These are phyloP conservation scores for Medakamo hakoo DNA, from an alignment of 139 green algal genomes.

Conservation along the genomic window DNA sequence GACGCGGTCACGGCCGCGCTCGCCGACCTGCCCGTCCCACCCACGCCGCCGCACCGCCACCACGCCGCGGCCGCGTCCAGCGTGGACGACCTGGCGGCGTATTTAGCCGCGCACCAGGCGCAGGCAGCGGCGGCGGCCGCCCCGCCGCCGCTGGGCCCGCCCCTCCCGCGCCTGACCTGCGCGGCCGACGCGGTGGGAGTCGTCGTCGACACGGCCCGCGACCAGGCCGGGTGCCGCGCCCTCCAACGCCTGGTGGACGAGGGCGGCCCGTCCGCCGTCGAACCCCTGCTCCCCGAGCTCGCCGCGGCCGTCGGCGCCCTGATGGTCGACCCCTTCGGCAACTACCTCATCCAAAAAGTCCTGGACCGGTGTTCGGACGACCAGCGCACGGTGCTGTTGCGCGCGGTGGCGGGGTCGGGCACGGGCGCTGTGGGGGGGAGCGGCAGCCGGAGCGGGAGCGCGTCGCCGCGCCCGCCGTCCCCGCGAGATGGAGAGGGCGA, in stretches of 20 bases:
- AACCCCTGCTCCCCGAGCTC: constrained; percentile 54
- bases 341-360: constrained; percentile 99
- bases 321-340: constrained; percentile 98
- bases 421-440: too few species aligned
- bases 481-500: not conserved
- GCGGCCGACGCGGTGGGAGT: constrained; percentile 42
- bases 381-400: constrained; percentile 49
- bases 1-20: not conserved
- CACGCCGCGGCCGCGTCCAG: not conserved
- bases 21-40: not conserved
- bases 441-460: too few species aligned
- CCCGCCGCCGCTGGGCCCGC: too few species aligned
- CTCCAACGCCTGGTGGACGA: constrained; percentile 97
- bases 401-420: too few species aligned
- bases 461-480: too few species aligned
- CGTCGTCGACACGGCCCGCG: constrained; percentile 74
- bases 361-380: constrained; percentile 83
- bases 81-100: too few species aligned
- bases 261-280: constrained; percentile 61
- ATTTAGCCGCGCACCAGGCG: too few species aligned
- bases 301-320: constrained; percentile 70
- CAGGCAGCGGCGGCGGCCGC: too few species aligned
- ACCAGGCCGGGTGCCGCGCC: constrained; percentile 96
- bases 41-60: not conserved
- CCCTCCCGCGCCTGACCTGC: too few species aligned